Conservation (phyloP, 441 rosid species). For the Populus hybrid region DNA sequence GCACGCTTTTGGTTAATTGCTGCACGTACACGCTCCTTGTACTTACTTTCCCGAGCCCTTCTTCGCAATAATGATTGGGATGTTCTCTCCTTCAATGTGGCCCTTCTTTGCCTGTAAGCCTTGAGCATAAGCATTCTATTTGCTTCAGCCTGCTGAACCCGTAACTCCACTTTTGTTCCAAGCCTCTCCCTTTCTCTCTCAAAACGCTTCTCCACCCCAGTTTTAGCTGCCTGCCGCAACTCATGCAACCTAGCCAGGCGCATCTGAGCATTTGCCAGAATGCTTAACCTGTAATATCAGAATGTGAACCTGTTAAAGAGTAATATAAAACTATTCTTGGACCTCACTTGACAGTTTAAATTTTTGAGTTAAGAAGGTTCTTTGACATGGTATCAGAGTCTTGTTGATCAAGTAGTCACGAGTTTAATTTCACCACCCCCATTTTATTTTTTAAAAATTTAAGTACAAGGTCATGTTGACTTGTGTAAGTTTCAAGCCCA, state of each 20-base stretch:
- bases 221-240: conserved; percentile 91
- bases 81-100: conserved; percentile 74
- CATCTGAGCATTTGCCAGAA: conserved; percentile 76
- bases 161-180: conserved; percentile 72
- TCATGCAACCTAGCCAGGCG: conserved; percentile 85
- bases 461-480: too few species aligned
- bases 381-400: too few species aligned
- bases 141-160: conserved; percentile 86
- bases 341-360: too few species aligned
- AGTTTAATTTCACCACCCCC: too few species aligned
- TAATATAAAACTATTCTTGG: too few species aligned
- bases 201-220: conserved; percentile 69
- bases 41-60: conserved; percentile 83
- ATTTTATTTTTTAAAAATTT: too few species aligned
- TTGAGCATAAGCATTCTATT: conserved; percentile 87
- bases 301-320: too few species aligned
- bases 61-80: conserved; percentile 77
- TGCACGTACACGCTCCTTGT: conserved; percentile 79
- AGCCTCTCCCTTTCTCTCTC: conserved; percentile 84
- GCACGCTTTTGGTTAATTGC: conserved; percentile 86
- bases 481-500: too few species aligned
- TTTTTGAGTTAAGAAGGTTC: too few species aligned
- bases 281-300: conserved; percentile 55
- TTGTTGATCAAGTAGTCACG: too few species aligned
- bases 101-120: conserved; percentile 75